Evolutionary conservation across 176 grass and related monocot species (phyloP), one percentile per base, ranked within the genome.

Genomic region (Aegilops bicornis): DNA sequence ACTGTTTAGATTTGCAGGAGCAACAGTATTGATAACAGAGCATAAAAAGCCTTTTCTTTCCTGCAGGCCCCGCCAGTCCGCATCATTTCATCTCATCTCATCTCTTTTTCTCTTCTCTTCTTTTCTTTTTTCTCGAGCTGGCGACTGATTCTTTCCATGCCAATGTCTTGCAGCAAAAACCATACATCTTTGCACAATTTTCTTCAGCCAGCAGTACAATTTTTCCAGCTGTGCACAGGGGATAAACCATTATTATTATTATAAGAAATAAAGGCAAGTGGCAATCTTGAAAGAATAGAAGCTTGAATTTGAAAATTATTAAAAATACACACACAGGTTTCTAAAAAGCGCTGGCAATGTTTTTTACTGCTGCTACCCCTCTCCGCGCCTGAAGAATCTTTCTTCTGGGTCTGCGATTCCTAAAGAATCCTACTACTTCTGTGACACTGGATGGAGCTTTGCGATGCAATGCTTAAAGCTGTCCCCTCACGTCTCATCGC

Each of bases 211-310:
- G 47, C 47, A 52, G 15, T 17, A 7, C 16, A 54, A 3, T 13
- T 43, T 47, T 48, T 52, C 43, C 43, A 45, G 3, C 9, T 45
- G 13, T 45, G 12, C 39, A 24, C 69, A 43, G 2, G 1, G 40
- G 4, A 3, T 24, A 7, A 13, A 4, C 0, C 9, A 17, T 7
- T 27, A 27, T 27, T 27, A 27, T 27, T 27, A 27, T 27, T 27
- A 27, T 27, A 27, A 27, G 16, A 54, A 19, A 54, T 0, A 84
- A 87, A 50, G 22, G 1, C 27, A 47, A 42, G 47, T 4, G 12
- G 0, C 70, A 48, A 32, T 33, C 84, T 69, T 76, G 66, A 31
- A 87, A 91, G 76, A 87, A 84, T 77, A 81, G 68, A 84, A 80
- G 20, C 67, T 62, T 40, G 85, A 60, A 29, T 16, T 27, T 45